Conservation (phyloP, 2,329 filamentous ascomycete genomes). For the Graphiopsis chlorocephala region DNA sequence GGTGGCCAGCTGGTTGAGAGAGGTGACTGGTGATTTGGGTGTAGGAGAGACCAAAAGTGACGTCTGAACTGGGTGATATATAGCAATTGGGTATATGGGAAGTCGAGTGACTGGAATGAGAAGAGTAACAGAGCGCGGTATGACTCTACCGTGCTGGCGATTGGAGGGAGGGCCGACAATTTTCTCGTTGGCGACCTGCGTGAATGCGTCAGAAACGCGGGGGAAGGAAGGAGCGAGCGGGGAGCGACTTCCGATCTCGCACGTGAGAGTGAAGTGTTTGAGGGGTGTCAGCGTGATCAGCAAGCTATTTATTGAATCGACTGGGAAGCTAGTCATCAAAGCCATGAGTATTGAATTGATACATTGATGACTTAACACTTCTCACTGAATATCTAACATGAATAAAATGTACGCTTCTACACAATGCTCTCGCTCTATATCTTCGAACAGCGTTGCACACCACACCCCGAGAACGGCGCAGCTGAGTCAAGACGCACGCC, state of each 20-base stretch:
- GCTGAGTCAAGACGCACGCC: neutral
- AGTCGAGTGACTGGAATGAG: conserved; percentile 10
- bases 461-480: neutral
- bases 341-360: neutral
- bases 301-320: neutral
- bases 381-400: neutral
- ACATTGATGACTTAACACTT: neutral
- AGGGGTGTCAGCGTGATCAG: neutral
- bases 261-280: neutral
- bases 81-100: neutral
- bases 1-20: neutral
- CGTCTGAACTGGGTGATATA: neutral
- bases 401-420: neutral
- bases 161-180: conserved; percentile 1
- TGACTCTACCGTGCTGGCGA: conserved; percentile 19
- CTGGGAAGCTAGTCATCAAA: neutral
- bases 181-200: conserved; percentile 2
- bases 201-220: conserved; percentile 10
- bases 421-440: neutral
- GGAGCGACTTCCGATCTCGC: conserved; percentile 1
- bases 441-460: neutral
- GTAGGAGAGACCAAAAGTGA: neutral
- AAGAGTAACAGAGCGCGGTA: conserved; percentile 1
- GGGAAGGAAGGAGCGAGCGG: conserved; percentile 3
- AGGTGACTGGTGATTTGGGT: neutral